A percentile compares a stretch with the other conserved stretches of the same genome.
These are phyloP conservation scores for Rugonectria rugulosa DNA, from an alignment of 2,329 filamentous ascomycete genomes.

Conservation along the genomic window DNA sequence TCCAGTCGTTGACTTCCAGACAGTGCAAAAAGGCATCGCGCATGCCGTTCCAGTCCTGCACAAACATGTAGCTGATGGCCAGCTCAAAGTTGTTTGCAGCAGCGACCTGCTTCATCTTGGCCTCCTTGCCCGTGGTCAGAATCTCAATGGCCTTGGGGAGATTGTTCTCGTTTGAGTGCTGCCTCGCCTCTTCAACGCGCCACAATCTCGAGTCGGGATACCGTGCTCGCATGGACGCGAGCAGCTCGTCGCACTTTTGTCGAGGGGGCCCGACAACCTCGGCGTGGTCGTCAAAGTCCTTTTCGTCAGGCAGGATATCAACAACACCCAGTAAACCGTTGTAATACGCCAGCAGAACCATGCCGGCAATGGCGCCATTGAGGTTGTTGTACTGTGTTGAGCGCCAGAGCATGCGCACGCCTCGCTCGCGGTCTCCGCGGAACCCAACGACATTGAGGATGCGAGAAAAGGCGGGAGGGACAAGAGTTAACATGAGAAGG, in stretches of 20 bases:
- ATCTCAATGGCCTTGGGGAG: constrained; percentile 73
- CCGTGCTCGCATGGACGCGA: constrained; percentile 75
- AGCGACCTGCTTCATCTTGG: constrained; percentile 86
- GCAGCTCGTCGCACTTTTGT: constrained; percentile 69
- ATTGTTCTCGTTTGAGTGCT: constrained; percentile 71
- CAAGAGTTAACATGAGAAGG: constrained; percentile 86
- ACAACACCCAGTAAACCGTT: constrained; percentile 86
- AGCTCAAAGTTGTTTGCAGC: constrained; percentile 88
- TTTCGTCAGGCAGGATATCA: constrained; percentile 77
- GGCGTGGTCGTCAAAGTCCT: constrained; percentile 61
- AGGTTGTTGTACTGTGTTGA: constrained; percentile 86
- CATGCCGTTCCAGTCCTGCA: constrained; percentile 78
- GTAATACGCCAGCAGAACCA: constrained; percentile 85
- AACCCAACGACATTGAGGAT: constrained; percentile 91
- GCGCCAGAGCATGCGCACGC: constrained; percentile 88
- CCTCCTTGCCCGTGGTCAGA: constrained; percentile 65
- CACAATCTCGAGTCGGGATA: constrained; percentile 88
- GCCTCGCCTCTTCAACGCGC: constrained; percentile 86
- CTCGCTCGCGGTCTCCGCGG: constrained; percentile 83
- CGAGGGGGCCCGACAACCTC: constrained; percentile 76
- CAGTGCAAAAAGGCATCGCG: constrained; percentile 78
- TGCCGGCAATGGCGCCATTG: constrained; percentile 87
- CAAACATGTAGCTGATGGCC: constrained; percentile 78
- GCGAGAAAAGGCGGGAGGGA: constrained; percentile 89
- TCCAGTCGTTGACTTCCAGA: constrained; percentile 88